phyloP scores from a whole-genome alignment of 2,329 filamentous ascomycete genomes.

The Pseudogymnoascus sp. region DNA sequence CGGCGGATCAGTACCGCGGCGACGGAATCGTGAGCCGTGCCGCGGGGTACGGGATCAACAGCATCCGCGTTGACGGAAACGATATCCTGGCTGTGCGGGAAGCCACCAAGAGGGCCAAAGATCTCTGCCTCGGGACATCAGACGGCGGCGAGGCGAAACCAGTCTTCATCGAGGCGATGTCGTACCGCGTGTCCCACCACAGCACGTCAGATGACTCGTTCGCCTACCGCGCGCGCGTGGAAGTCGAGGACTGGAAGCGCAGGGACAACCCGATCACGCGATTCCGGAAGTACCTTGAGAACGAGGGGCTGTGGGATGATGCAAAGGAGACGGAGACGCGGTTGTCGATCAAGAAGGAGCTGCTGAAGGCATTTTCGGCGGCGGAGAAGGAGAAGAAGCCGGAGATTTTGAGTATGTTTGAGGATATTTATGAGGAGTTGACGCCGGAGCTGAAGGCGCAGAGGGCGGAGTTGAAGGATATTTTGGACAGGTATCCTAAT shows the following conservation, averaged over 20 bases:
- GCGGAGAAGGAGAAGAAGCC: conserved; percentile 79
- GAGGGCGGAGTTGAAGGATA: conserved; percentile 65
- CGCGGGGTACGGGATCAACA: conserved; percentile 88
- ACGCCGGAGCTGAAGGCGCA: conserved; percentile 73
- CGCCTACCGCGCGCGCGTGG: conserved; percentile 84
- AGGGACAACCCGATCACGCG: conserved; percentile 83
- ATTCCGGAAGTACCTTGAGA: conserved; percentile 84
- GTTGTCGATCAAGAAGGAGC: conserved; percentile 59
- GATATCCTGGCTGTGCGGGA: conserved; percentile 84
- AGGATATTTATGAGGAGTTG: conserved; percentile 81
- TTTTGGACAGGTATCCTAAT: conserved; percentile 77
- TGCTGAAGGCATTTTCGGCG: conserved; percentile 75
- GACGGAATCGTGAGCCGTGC: conserved; percentile 85
- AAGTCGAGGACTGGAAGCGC: conserved; percentile 91
- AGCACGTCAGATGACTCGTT: conserved; percentile 96
- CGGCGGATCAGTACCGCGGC: conserved; percentile 82
- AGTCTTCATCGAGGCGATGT: conserved; percentile 93
- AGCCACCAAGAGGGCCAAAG: conserved; percentile 68
- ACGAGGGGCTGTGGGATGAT: conserved; percentile 76
- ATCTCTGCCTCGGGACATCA: conserved; percentile 55
- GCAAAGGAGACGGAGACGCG: conserved; percentile 68
- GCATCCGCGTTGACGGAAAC: conserved; percentile 87
- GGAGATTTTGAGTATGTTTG: conserved; percentile 64
- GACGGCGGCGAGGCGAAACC: conserved; percentile 36
- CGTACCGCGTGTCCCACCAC: conserved; percentile 95